Evolutionary conservation across 257 asterid species (phyloP).

Genomic region (Solanum acaule): DNA sequence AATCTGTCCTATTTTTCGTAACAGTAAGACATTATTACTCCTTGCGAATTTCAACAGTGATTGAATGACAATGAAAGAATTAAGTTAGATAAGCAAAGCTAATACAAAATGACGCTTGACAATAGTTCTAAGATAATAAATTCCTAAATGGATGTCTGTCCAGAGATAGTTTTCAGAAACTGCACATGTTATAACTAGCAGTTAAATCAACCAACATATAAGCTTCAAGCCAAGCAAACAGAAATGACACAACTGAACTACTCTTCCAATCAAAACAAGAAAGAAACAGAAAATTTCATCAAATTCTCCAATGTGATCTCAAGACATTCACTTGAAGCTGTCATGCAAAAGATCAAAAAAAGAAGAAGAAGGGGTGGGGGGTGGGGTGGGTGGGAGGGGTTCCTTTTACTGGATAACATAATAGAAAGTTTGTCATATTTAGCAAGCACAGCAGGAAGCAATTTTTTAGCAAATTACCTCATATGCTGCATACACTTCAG

Average conservation of each 20-base stretch:
- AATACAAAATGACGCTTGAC: background rate
- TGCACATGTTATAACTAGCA: background rate
- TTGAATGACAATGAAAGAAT: background rate
- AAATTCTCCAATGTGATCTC: background rate
- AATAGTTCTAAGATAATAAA: background rate
- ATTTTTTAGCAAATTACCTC: slow-evolving; percentile 44
- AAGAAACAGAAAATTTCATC: background rate
- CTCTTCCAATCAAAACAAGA: background rate
- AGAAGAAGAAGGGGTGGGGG: accelerated
- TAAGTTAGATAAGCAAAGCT: background rate
- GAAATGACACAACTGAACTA: background rate
- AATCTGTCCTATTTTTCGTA: background rate
- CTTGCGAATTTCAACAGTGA: background rate
- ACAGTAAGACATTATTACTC: background rate
- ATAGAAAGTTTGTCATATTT: background rate
- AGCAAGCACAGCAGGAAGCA: background rate
- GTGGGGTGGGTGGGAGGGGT: background rate
- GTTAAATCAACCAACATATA: background rate
- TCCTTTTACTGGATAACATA: background rate
- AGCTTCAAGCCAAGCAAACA: background rate
- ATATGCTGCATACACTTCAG: slow-evolving; percentile 75
- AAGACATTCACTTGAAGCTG: background rate
- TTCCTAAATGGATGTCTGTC: background rate
- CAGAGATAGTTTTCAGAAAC: background rate
- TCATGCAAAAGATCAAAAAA: background rate